Evolutionary conservation across 176 grass and related monocot species (phyloP).

Genomic region (Typha latifolia): DNA sequence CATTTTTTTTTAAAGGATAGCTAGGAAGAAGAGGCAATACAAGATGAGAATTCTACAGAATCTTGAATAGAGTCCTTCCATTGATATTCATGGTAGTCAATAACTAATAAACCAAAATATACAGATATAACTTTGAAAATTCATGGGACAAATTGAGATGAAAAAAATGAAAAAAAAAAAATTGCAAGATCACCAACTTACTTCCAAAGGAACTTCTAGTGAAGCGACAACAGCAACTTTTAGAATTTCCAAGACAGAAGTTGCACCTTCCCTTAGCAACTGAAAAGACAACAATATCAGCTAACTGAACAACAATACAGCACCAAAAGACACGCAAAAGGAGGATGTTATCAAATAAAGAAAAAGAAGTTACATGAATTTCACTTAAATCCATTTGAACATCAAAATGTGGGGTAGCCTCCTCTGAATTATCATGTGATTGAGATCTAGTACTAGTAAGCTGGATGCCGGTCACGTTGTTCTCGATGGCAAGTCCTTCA

Average conservation of each 20-base stretch:
- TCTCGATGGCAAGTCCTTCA: slow-evolving; percentile 78
- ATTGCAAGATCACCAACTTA: slow-evolving; percentile 38
- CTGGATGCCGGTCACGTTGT: slow-evolving; percentile 78
- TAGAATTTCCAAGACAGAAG: slow-evolving; percentile 87
- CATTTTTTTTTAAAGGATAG: no score
- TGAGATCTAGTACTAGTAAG: slow-evolving; percentile 59
- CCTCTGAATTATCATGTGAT: slow-evolving; percentile 62
- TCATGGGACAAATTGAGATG: background rate
- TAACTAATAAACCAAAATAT: no score
- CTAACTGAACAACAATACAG: slow-evolving; percentile 20
- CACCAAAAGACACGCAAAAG: slow-evolving; percentile 2
- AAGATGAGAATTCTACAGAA: no score
- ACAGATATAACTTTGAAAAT: no score
- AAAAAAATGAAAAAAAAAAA: slow-evolving; percentile 15
- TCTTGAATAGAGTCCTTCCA: no score
- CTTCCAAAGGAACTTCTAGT: slow-evolving; percentile 78
- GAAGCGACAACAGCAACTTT: slow-evolving; percentile 69
- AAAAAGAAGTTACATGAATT: slow-evolving; percentile 68
- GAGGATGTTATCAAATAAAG: background rate
- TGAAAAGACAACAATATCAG: slow-evolving; percentile 37
- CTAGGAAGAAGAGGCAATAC: no score
- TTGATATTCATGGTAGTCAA: no score
- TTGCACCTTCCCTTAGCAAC: slow-evolving; percentile 69
- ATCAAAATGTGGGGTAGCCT: slow-evolving; percentile 76
- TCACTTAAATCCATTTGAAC: slow-evolving; percentile 89